Base-by-base conservation (phyloP, 495 filamentous ascomycete species). In the Baudoinia panamericana region DNA sequence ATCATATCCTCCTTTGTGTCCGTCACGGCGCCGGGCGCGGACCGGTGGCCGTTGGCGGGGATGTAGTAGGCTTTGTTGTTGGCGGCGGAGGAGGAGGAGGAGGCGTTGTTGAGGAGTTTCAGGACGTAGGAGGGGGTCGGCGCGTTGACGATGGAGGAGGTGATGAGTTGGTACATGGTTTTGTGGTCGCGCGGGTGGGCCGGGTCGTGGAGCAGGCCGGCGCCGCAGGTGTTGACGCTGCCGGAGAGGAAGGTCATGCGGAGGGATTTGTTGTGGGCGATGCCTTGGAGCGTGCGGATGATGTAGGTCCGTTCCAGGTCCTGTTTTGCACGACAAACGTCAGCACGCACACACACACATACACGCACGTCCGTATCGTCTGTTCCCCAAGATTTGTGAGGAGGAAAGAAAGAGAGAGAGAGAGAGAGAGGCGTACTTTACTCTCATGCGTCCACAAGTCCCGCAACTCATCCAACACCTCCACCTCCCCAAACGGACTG, bases 1-100 rank as follows among this genome's bases (percentile, higher is more conserved):
- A 96, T 86, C 90, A 97, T 97, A 57, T 97, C 90, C 61, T 97
- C 90, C 59, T 97, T 97, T 26, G 90, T 97, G 56, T 97, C 90
- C 17, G 64, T 68, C n/a, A 69, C 16, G 24, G 15, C 57, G 13
- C 29, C 26, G 13, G 13, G 13, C 33, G 67, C 59, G 33, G 30
- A 80, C 46, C 83, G 79, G 56, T 92, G 81, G 15, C 92, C 92
- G 60, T 97, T 97, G 30, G 71, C 69, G 1, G 90, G 92, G 22
- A 97, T 63, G 57, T 95, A 97, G 22, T 95, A 72, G 5, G 79
- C 71, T 56, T 87, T 92, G 64, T 82, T 84, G 60, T 97, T 97
- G 30, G 71, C 69, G 1, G 90, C 90, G 22, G 96, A 63, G 57
- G 94, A 97, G 22, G 95, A 72, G 5, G 79, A 71, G 56, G 87